These are phyloP conservation scores for Gossypium schwendimanii DNA, from an alignment of 441 rosid species.

Conservation along the genomic window DNA sequence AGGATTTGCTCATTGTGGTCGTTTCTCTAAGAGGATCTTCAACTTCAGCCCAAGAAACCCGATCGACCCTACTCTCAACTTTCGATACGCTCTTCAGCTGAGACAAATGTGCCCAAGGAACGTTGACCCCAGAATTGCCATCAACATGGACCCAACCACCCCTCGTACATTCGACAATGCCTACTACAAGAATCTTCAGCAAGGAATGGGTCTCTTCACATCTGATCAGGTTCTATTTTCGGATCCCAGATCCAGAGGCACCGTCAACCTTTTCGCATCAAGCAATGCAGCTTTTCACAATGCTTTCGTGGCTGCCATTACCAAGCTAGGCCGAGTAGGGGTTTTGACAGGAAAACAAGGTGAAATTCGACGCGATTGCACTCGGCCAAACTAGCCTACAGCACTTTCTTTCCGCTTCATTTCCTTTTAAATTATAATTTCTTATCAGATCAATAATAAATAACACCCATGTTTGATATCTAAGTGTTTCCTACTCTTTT, in stretches of 20 bases:
- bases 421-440: not conserved
- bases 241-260: slow-evolving; percentile 39
- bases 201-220: slow-evolving; percentile 43
- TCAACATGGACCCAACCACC: slow-evolving; percentile 33
- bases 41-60: not conserved
- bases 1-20: slow-evolving; percentile 56
- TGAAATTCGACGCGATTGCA: slow-evolving; percentile 28
- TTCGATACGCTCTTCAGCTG: slow-evolving; percentile 35
- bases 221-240: slow-evolving; percentile 47
- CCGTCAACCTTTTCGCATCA: slow-evolving; percentile 45
- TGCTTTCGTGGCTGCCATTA: slow-evolving; percentile 47
- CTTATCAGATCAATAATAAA: not conserved
- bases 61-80: slow-evolving; percentile 43
- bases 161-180: slow-evolving; percentile 52
- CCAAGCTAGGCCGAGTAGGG: slow-evolving; percentile 48
- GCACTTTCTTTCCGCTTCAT: not conserved
- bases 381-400: not conserved
- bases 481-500: not conserved
- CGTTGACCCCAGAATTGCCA: slow-evolving; percentile 32
- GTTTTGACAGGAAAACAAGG: slow-evolving; percentile 49
- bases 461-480: not conserved
- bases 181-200: slow-evolving; percentile 51
- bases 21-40: slow-evolving; percentile 44
- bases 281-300: slow-evolving; percentile 33
- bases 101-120: slow-evolving; percentile 48